phyloP scores from a whole-genome alignment of 768 basidiomycete genomes.

The Kwoniella newhampshirensis region DNA sequence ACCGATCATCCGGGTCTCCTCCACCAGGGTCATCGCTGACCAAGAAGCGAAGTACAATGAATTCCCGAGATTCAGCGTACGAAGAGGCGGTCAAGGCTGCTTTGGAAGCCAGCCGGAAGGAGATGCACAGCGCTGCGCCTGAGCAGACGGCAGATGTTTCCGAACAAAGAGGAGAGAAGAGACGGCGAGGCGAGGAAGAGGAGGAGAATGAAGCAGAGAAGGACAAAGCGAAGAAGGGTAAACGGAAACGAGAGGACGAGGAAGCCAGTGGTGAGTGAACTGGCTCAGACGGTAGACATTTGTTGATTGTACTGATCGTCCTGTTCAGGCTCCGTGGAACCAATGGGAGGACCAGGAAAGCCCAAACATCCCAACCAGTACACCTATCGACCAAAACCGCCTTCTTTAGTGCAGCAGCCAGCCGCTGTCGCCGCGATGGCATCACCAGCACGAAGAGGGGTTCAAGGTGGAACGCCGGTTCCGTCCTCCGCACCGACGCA shows the following conservation, averaged over 20 bases:
- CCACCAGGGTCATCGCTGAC: constrained; percentile 50
- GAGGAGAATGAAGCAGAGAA: constrained; percentile 28
- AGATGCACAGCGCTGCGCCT: constrained; percentile 57
- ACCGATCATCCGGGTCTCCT: constrained; percentile 18
- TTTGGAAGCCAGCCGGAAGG: constrained; percentile 44
- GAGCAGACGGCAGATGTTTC: constrained; percentile 30
- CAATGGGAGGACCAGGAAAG: constrained; percentile 17
- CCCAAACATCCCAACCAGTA: constrained; percentile 59
- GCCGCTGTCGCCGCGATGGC: constrained; percentile 21
- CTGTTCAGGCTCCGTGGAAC: constrained; percentile 14
- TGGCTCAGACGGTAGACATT: background rate
- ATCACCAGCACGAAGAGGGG: constrained; percentile 29
- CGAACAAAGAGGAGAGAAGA: constrained; percentile 50
- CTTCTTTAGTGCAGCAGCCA: constrained; percentile 12
- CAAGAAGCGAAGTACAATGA: constrained; percentile 95
- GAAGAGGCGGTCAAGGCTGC: constrained; percentile 67
- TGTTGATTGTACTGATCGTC: constrained; percentile 1
- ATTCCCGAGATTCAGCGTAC: constrained; percentile 85
- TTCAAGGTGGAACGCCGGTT: constrained; percentile 25
- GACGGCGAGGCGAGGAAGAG: constrained; percentile 28
- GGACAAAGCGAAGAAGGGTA: constrained; percentile 47
- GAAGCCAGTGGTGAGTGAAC: constrained; percentile 39
- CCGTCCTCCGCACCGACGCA: constrained; percentile 28
- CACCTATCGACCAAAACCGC: constrained; percentile 56
- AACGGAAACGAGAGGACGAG: constrained; percentile 55